Evolutionary conservation across 495 filamentous ascomycete species (phyloP).

Genomic region (Mytilinidion resinicola): DNA sequence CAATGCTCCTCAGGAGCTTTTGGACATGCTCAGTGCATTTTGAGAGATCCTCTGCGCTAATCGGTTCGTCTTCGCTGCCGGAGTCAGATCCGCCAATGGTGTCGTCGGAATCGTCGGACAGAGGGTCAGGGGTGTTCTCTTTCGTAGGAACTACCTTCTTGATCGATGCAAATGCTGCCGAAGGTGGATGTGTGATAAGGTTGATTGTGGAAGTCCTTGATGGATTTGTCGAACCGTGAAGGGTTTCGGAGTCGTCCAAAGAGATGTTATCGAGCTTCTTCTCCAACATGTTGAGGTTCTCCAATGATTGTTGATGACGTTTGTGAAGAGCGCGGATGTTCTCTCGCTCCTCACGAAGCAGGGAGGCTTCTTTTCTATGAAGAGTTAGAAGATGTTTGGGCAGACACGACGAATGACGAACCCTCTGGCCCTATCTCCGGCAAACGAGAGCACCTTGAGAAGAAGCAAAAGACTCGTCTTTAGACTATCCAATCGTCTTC

Average conservation of each 20-base stretch:
- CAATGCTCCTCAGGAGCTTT: conserved; percentile 13
- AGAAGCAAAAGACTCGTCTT: conserved; percentile 17
- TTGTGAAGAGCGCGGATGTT: conserved; percentile 19
- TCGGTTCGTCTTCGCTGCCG: conserved; percentile 3
- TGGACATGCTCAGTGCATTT: conserved; percentile 20
- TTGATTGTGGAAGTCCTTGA: not conserved
- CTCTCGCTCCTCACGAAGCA: conserved; percentile 13
- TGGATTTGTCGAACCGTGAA: conserved; percentile 4
- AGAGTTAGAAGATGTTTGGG: not conserved
- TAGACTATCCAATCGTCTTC: conserved; percentile 16
- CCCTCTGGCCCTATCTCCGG: conserved; percentile 16
- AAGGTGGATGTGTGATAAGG: not conserved
- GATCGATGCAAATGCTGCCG: not conserved
- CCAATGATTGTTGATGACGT: conserved; percentile 17
- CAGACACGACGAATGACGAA: not conserved
- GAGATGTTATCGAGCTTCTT: conserved; percentile 10
- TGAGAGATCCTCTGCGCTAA: conserved; percentile 8
- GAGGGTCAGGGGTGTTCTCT: not conserved
- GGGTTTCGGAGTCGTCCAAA: conserved; percentile 16
- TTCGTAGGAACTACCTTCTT: not conserved
- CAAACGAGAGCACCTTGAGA: conserved; percentile 18
- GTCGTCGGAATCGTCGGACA: conserved; percentile 17
- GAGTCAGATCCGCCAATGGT: conserved; percentile 11
- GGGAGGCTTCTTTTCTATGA: not conserved
- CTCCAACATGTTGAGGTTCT: conserved; percentile 8